A percentile compares a stretch with the other conserved stretches of the same genome.
phyloP scores from a whole-genome alignment of 345 rosid species.

The Camelina laxa region DNA sequence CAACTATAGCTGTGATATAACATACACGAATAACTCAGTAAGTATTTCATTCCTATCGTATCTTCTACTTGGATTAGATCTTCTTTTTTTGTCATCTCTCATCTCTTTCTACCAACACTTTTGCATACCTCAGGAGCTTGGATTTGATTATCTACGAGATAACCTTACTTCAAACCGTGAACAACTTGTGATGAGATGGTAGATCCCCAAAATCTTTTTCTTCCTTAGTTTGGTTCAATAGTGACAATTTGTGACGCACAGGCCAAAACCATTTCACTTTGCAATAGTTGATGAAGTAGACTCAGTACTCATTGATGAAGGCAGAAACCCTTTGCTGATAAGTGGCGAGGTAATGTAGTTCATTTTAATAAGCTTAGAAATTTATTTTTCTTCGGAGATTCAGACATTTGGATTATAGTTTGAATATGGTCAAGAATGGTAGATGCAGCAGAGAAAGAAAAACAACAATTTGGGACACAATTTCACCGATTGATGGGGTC shows the following conservation, averaged over 20 bases:
- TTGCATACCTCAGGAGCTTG: slow-evolving; percentile 77
- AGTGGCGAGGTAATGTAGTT: slow-evolving; percentile 83
- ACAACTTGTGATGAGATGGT: slow-evolving; percentile 99
- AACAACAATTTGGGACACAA: slow-evolving; percentile 18
- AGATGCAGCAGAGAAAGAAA: background rate
- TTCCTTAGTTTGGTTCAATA: slow-evolving; percentile 20
- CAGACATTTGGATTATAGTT: slow-evolving; percentile 15
- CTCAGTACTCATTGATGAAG: slow-evolving; percentile 97
- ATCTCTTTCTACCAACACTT: slow-evolving; percentile 33
- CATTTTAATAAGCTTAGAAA: slow-evolving; percentile 18
- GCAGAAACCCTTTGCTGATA: slow-evolving; percentile 93
- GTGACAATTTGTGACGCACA: slow-evolving; percentile 46
- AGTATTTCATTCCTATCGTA: slow-evolving; percentile 42
- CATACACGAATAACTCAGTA: slow-evolving; percentile 93
- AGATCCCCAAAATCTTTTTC: slow-evolving; percentile 38
- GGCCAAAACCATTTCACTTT: slow-evolving; percentile 98
- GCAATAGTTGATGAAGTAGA: slow-evolving; percentile 98
- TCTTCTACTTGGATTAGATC: slow-evolving; percentile 3
- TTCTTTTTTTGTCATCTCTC: background rate
- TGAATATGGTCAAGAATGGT: slow-evolving; percentile 15
- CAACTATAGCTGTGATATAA: slow-evolving; percentile 85
- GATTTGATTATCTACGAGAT: slow-evolving; percentile 97
- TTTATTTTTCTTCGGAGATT: slow-evolving; percentile 13
- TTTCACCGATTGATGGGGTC: slow-evolving; percentile 20
- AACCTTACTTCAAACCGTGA: slow-evolving; percentile 80